These are phyloP conservation scores for Moricandia moricandioides DNA, from an alignment of 345 rosid genomes.

Conservation along the genomic window DNA sequence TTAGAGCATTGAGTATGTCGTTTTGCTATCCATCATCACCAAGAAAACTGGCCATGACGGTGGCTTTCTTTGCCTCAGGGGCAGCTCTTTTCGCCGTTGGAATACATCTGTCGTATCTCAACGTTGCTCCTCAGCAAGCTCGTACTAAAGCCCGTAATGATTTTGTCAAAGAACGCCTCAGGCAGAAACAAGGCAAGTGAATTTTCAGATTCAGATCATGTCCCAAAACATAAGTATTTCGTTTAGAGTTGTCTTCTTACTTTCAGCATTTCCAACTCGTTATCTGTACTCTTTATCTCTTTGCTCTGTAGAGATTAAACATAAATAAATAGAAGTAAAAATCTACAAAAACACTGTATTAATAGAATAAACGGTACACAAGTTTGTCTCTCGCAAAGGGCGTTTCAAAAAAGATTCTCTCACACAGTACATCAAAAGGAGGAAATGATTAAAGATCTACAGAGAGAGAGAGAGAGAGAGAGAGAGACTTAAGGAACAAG, in stretches of 20 bases:
- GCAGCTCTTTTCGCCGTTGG: conserved; percentile 55
- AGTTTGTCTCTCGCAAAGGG: not conserved
- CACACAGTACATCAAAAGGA: conserved; percentile 9
- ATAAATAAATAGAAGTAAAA: not conserved
- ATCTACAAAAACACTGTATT: not conserved
- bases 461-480: not conserved
- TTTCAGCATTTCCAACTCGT: not conserved
- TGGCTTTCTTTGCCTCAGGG: conserved; percentile 55
- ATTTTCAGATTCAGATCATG: not conserved
- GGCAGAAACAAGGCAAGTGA: conserved; percentile 53
- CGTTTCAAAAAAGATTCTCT: conserved; percentile 5
- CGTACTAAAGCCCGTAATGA: conserved; percentile 80
- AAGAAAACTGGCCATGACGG: conserved; percentile 55
- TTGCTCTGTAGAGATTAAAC: not conserved
- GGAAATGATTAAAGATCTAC: conserved; percentile 25
- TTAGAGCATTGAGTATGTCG: conserved; percentile 40
- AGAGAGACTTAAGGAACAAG: conserved; percentile 9
- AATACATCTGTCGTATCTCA: conserved; percentile 44
- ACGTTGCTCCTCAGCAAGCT: conserved; percentile 74
- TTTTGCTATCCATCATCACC: conserved; percentile 66
- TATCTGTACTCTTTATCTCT: not conserved
- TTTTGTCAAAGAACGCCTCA: conserved; percentile 58
- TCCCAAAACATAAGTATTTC: not conserved
- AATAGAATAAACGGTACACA: not conserved
- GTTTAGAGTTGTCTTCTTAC: not conserved